These are phyloP conservation scores for Aspergillus udagawae DNA, from an alignment of 2,329 filamentous ascomycete species.

Conservation along the genomic window DNA sequence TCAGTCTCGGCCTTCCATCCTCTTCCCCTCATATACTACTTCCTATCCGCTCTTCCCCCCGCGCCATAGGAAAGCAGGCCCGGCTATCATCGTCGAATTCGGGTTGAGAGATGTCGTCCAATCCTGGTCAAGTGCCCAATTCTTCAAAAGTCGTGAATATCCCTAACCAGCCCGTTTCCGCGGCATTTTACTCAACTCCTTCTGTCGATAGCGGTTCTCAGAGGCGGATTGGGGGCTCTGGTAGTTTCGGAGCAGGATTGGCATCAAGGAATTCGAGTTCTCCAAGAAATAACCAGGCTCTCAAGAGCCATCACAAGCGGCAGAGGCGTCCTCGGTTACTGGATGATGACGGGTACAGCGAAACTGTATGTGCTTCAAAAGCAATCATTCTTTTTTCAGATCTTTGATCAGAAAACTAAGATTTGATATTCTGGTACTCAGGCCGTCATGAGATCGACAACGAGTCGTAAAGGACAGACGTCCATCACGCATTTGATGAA, in stretches of 20 bases:
- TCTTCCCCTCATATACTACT: slow-evolving; percentile 6
- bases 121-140: slow-evolving; percentile 31
- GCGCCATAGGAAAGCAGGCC: not conserved
- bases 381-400: not conserved
- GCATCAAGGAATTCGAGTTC: slow-evolving; percentile 35
- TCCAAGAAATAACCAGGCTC: slow-evolving; percentile 67
- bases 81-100: not conserved
- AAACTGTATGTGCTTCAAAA: slow-evolving; percentile 57
- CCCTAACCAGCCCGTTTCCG: slow-evolving; percentile 29
- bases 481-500: slow-evolving; percentile 97
- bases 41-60: slow-evolving; percentile 7
- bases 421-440: slow-evolving; percentile 20
- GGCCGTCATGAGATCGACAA: slow-evolving; percentile 61
- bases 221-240: slow-evolving; percentile 39
- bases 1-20: slow-evolving; percentile 18
- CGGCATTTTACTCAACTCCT: slow-evolving; percentile 30
- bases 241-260: slow-evolving; percentile 37
- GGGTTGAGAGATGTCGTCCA: slow-evolving; percentile 39
- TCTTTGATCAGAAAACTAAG: not conserved
- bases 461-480: slow-evolving; percentile 81
- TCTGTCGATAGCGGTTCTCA: slow-evolving; percentile 34
- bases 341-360: slow-evolving; percentile 84
- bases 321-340: slow-evolving; percentile 69
- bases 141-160: slow-evolving; percentile 39
- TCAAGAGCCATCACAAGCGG: slow-evolving; percentile 78